These are phyloP conservation scores for Gypsophila paniculata DNA, from an alignment of 179 eudicot species.

Conservation along the genomic window DNA sequence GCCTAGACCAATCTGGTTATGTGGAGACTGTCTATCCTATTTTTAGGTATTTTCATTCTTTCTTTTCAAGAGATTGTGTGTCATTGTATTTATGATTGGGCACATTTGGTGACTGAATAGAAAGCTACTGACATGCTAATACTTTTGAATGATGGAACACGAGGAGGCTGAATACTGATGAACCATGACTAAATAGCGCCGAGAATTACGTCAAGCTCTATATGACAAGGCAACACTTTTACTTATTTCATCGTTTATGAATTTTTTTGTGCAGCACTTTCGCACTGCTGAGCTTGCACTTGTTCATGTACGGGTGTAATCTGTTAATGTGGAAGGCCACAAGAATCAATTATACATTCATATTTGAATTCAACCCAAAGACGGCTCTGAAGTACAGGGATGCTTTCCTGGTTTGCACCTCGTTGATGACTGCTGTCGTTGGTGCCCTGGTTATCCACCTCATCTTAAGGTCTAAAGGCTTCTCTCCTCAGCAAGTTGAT, in stretches of 20 bases:
- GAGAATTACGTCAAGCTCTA: not conserved
- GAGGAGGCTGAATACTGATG: too few species aligned
- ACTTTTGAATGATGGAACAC: too few species aligned
- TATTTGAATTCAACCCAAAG: conserved; percentile 70
- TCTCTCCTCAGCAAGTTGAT: conserved; percentile 55
- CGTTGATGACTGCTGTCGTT: conserved; percentile 78
- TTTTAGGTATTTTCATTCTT: conserved; percentile 55
- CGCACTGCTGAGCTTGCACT: conserved; percentile 83
- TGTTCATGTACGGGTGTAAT: conserved; percentile 96
- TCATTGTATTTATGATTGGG: not conserved
- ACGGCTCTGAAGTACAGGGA: conserved; percentile 80
- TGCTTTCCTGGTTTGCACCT: conserved; percentile 78
- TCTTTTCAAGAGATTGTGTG: not conserved
- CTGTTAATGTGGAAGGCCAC: conserved; percentile 83
- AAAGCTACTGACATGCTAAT: not conserved
- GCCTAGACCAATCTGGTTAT: conserved; percentile 45
- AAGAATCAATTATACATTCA: conserved; percentile 81
- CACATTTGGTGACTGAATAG: not conserved
- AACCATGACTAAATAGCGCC: too few species aligned
- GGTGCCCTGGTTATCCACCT: conserved; percentile 80
- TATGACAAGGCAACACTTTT: not conserved
- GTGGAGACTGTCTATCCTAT: conserved; percentile 91
- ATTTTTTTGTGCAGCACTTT: conserved; percentile 63
- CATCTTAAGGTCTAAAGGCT: conserved; percentile 55
- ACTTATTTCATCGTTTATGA: not conserved